Base-by-base conservation (phyloP, 495 filamentous ascomycete species). In the Tuber aestivum region DNA sequence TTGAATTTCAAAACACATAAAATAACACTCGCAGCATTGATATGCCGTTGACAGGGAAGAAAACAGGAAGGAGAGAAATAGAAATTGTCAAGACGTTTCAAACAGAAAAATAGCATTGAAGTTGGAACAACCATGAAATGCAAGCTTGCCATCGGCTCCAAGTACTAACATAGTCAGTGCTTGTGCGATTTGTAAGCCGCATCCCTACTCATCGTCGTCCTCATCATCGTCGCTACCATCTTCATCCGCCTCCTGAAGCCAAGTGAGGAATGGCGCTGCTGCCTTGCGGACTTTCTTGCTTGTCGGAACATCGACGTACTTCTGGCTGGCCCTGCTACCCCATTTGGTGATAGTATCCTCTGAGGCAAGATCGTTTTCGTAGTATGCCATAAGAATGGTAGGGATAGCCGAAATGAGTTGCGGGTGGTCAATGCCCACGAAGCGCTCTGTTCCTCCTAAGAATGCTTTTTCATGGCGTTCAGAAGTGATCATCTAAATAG, bases 281-380 rank as follows among this genome's bases (percentile, higher is more conserved):
- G 92, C 90, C 88, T 97, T 95, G 87, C 94, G 92, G 80, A 98
- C 92, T 88, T 97, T 97, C 88, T 93, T 95, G 86, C 93, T 97
- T 75, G 90, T 95, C 68, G 89, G 78, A 48, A 95, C 83, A 80
- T 98, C 95, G 83, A 97, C 93, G 83, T 97, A 97, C 85, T 97
- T 97, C 90, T 96, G 97, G 89, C 93, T 97, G 44, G 94, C 93
- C 88, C 95, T 96, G 80, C 88, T 87, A 75, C 94, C 93, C 95
- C 95, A 99, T 73, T 91, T 91, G 85, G 91, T 94, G 83, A 97
- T 88, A 41, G 93, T 89, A 70, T 95, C 93, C 86, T 99, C 95
- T 48, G 88, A 89, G 77, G 96, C 85, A 70, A 99, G 88, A 74
- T 98, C 95, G 76, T 93, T 86, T 85, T 97, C 87, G 84, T 97